Evolutionary conservation across 2,329 filamentous ascomycete species (phyloP).

Genomic region (Fusarium cyanostomum): DNA sequence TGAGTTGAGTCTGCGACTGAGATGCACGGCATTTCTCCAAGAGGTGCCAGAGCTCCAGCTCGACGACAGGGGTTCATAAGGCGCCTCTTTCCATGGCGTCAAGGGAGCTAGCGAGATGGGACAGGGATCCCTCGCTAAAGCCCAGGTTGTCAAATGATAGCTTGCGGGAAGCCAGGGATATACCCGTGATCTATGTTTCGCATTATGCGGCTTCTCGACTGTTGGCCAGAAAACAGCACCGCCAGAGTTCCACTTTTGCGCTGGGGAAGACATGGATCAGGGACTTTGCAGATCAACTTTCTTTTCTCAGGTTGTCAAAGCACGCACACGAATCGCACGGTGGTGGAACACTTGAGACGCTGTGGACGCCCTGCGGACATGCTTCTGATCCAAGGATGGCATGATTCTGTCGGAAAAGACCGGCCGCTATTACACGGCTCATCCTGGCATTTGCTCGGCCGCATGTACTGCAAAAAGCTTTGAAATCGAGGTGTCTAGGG

Average conservation of each 20-base stretch:
- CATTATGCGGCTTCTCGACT: constrained; percentile 21
- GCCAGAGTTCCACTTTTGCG: constrained; percentile 3
- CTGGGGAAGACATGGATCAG: constrained; percentile 12
- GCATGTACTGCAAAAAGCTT: constrained; percentile 12
- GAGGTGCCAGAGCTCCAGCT: constrained; percentile 24
- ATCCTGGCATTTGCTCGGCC: constrained; percentile 24
- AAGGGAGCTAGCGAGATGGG: neutral
- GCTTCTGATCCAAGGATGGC: constrained; percentile 38
- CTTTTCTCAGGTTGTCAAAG: constrained; percentile 19
- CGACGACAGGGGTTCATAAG: constrained; percentile 12
- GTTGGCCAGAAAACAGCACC: constrained; percentile 6
- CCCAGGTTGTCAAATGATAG: constrained; percentile 13
- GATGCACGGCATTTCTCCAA: constrained; percentile 24
- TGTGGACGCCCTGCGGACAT: constrained; percentile 6
- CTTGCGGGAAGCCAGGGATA: constrained; percentile 25
- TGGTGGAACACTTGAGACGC: constrained; percentile 1
- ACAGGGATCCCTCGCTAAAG: neutral
- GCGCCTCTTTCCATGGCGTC: neutral
- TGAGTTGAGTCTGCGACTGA: neutral
- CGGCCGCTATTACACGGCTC: constrained; percentile 31
- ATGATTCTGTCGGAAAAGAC: constrained; percentile 43
- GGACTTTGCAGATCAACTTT: constrained; percentile 25
- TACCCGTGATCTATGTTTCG: constrained; percentile 31
- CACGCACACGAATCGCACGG: neutral
- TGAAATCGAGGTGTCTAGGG: constrained; percentile 10